Evolutionary conservation across 2,329 filamentous ascomycete genomes (phyloP).

Genomic region (Cercospora nicotianae): DNA sequence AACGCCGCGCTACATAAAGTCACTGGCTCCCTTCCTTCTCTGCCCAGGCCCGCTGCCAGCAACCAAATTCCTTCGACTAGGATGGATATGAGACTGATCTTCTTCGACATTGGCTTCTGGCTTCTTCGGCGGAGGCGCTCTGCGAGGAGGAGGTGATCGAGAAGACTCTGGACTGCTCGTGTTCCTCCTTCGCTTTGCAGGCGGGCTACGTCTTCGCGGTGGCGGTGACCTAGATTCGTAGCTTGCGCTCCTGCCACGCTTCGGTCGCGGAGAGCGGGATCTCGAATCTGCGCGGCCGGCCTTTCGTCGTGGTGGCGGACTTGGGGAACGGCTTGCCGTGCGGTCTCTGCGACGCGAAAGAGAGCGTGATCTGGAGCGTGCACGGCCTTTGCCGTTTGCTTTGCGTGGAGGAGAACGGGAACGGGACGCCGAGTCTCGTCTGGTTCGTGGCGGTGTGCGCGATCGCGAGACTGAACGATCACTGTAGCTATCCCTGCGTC

Average conservation of each 20-base stretch:
- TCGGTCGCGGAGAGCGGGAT: slow-evolving; percentile 26
- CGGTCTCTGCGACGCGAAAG: slow-evolving; percentile 29
- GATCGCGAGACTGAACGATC: slow-evolving; percentile 25
- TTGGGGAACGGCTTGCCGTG: slow-evolving; percentile 28
- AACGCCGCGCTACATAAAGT: slow-evolving; percentile 28
- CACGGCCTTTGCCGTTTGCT: slow-evolving; percentile 7
- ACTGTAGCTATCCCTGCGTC: slow-evolving; percentile 28
- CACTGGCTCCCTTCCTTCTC: slow-evolving; percentile 29
- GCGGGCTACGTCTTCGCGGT: slow-evolving; percentile 19
- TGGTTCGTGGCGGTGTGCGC: slow-evolving; percentile 36
- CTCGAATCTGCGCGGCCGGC: slow-evolving; percentile 17
- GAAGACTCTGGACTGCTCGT: slow-evolving; percentile 35
- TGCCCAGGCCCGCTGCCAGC: slow-evolving; percentile 21
- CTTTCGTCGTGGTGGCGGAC: slow-evolving; percentile 26
- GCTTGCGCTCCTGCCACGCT: slow-evolving; percentile 27
- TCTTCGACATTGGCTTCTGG: slow-evolving; percentile 22
- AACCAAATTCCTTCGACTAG: slow-evolving; percentile 38
- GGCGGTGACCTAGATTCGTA: slow-evolving; percentile 29
- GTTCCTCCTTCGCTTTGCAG: slow-evolving; percentile 33
- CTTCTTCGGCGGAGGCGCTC: slow-evolving; percentile 4
- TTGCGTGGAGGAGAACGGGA: slow-evolving; percentile 34
- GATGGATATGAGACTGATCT: slow-evolving; percentile 40
- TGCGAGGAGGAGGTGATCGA: slow-evolving; percentile 28
- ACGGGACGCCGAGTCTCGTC: slow-evolving; percentile 27
- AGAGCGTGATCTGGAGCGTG: background rate